Conservation (phyloP, 164 flowering plant species). For the Aristolochia fimbriata region DNA sequence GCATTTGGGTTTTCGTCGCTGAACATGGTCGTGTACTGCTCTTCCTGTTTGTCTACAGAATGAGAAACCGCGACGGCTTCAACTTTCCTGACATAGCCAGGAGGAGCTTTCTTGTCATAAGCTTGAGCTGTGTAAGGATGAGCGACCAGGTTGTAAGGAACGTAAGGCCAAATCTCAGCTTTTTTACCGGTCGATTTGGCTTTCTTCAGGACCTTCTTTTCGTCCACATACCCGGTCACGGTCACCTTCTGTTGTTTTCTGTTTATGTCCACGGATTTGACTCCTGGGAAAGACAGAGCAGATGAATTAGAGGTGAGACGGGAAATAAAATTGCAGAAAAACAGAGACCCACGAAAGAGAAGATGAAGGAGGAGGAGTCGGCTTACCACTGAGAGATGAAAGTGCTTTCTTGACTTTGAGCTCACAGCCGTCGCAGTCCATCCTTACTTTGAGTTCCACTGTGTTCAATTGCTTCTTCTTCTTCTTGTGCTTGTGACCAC, state of each 20-base stretch:
- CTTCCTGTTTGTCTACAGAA: slow-evolving; percentile 33
- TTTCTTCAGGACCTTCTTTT: slow-evolving; percentile 55
- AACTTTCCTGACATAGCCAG: slow-evolving; percentile 49
- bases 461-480: slow-evolving; percentile 52
- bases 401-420: slow-evolving; percentile 55
- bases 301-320: background rate
- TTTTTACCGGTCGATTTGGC: slow-evolving; percentile 61
- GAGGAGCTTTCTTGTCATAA: slow-evolving; percentile 89
- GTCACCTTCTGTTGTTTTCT: slow-evolving; percentile 74
- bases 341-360: background rate
- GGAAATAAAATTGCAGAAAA: background rate
- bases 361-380: background rate
- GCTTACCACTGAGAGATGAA: slow-evolving; percentile 55
- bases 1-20: slow-evolving; percentile 87
- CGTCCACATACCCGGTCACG: slow-evolving; percentile 63
- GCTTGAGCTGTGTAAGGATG: slow-evolving; percentile 58
- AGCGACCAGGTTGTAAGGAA: slow-evolving; percentile 57
- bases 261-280: slow-evolving; percentile 58
- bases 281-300: slow-evolving; percentile 40
- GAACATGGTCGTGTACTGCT: slow-evolving; percentile 50
- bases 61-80: slow-evolving; percentile 20
- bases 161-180: slow-evolving; percentile 79
- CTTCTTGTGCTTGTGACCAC: slow-evolving; percentile 23
- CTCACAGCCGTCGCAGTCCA: slow-evolving; percentile 90
- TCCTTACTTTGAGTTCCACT: slow-evolving; percentile 66